phyloP scores from a whole-genome alignment of 768 basidiomycete genomes.

The Cytidiella melzeri region DNA sequence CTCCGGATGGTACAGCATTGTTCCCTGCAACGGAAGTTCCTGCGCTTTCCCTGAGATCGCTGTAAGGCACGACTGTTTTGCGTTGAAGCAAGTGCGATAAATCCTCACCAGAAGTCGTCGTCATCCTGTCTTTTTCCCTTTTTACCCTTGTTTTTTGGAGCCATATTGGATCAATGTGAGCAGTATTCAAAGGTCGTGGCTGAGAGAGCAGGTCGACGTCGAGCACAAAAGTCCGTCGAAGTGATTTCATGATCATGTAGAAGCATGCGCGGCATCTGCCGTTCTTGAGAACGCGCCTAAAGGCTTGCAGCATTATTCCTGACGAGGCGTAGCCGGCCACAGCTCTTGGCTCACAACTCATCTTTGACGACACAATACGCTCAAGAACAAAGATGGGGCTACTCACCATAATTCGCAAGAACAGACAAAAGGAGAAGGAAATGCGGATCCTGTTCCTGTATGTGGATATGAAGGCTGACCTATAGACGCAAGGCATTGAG shows the following conservation, averaged over 20 bases:
- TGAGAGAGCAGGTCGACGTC: background rate
- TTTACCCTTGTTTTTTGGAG: constrained; percentile 79
- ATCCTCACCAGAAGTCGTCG: constrained; percentile 71
- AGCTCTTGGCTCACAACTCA: too few relatives aligned
- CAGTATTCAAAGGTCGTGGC: background rate
- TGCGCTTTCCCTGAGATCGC: constrained; percentile 50
- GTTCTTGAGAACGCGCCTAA: background rate
- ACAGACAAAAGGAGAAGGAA: constrained; percentile 90
- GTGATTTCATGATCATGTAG: too few relatives aligned
- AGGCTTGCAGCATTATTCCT: background rate
- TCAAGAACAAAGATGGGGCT: constrained; percentile 78
- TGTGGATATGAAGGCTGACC: too few relatives aligned
- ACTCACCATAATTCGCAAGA: constrained; percentile 95
- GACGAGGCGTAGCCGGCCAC: too few relatives aligned
- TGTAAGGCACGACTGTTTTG: background rate
- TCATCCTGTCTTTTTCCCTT: constrained; percentile 80
- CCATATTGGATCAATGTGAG: constrained; percentile 28
- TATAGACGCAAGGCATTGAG: too few relatives aligned
- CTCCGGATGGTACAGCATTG: constrained; percentile 26
- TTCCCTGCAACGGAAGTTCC: constrained; percentile 51
- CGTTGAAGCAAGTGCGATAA: background rate
- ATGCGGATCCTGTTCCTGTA: constrained; percentile 95
- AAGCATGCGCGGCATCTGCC: background rate
- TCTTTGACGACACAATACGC: too few relatives aligned
- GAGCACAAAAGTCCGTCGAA: background rate